These are phyloP conservation scores for Mycena alexandri DNA, from an alignment of 768 basidiomycete genomes.

Conservation along the genomic window DNA sequence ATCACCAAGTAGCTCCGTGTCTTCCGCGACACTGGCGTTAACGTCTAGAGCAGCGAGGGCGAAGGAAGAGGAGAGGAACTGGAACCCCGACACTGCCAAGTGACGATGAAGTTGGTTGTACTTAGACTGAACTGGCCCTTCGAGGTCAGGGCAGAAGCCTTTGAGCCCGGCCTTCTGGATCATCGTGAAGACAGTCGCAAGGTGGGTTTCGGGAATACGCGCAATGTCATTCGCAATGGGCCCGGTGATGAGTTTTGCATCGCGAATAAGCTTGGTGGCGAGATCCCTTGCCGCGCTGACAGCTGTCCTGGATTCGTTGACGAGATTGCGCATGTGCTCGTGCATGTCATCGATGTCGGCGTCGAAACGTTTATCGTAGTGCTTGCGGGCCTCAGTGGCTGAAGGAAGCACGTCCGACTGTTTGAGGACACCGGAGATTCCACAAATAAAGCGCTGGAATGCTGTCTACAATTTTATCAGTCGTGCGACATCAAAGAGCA, in stretches of 20 bases:
- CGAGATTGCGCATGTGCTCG: slow-evolving; percentile 4
- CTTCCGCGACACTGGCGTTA: neutral
- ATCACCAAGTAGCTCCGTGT: slow-evolving; percentile 15
- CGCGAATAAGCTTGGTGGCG: slow-evolving; percentile 5
- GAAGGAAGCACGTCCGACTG: slow-evolving; percentile 8
- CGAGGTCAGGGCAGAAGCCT: slow-evolving; percentile 21
- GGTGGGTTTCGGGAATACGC: slow-evolving; percentile 17
- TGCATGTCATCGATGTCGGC: neutral
- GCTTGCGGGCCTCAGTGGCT: slow-evolving; percentile 1
- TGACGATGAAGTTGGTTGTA: slow-evolving; percentile 28
- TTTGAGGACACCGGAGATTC: slow-evolving; percentile 12
- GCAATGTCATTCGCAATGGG: slow-evolving; percentile 26
- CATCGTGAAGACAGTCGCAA: slow-evolving; percentile 20
- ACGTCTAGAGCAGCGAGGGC: neutral
- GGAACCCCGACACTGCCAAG: slow-evolving; percentile 7
- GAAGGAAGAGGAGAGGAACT: slow-evolving; percentile 6
- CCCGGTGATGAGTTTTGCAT: slow-evolving; percentile 14
- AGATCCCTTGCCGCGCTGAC: neutral
- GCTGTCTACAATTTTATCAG: slow-evolving; percentile 16
- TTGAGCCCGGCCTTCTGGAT: slow-evolving; percentile 13
- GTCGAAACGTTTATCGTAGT: slow-evolving; percentile 26
- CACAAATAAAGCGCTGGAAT: slow-evolving; percentile 14
- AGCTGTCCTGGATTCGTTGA: slow-evolving; percentile 8
- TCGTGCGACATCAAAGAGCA: neutral
- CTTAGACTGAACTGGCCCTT: slow-evolving; percentile 16